Conservation (phyloP, 2,329 filamentous ascomycete species). For the Amauroascus verrucosus region DNA sequence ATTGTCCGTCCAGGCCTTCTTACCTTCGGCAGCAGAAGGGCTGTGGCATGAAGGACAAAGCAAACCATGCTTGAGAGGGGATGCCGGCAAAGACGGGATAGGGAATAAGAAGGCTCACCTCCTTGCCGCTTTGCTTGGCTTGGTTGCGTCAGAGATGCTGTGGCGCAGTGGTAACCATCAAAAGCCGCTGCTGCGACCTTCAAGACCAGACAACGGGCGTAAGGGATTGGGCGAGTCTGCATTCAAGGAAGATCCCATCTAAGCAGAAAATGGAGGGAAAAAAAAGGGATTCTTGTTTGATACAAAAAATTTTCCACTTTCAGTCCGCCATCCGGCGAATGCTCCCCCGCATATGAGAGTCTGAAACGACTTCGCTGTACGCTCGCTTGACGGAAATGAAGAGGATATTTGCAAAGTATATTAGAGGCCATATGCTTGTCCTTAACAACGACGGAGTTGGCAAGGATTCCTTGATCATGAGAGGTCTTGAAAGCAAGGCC, state of each 20-base stretch:
- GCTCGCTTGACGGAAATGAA: background rate
- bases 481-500: background rate
- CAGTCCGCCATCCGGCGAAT: background rate
- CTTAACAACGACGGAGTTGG: background rate
- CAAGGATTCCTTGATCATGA: background rate
- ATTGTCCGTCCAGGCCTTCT: background rate
- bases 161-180: background rate
- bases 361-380: slow-evolving; percentile 10
- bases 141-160: background rate
- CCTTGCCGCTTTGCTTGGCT: background rate
- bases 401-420: background rate
- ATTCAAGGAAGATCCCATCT: background rate
- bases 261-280: too few species aligned
- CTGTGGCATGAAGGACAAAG: background rate
- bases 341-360: background rate
- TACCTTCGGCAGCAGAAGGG: background rate
- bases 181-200: background rate
- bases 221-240: background rate
- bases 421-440: background rate
- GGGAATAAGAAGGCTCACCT: background rate
- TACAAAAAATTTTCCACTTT: background rate
- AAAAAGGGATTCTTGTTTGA: too few species aligned
- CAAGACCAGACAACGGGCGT: background rate
- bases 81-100: background rate
- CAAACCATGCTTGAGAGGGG: background rate